phyloP scores from a whole-genome alignment of 805 yeast genomes.

The Blastobotrys americana region DNA sequence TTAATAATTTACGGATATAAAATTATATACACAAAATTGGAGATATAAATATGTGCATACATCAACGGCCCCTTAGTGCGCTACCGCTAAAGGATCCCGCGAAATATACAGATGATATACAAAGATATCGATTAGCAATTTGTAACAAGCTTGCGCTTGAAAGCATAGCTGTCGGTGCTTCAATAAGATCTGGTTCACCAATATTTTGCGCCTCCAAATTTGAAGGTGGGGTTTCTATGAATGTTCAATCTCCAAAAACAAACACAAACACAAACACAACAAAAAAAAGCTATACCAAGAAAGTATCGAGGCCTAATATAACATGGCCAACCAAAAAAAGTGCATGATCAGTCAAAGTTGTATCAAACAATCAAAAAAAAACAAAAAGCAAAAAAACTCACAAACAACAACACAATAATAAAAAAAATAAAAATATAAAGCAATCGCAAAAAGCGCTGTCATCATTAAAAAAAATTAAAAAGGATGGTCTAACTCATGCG shows the following conservation, averaged over 20 bases:
- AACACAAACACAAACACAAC: conserved; percentile 1
- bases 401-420: neutral
- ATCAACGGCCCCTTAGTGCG: neutral
- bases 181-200: no score
- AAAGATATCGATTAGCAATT: neutral
- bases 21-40: neutral
- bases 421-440: no score
- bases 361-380: neutral
- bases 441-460: no score
- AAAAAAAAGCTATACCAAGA: no score
- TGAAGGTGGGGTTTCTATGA: no score
- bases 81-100: neutral
- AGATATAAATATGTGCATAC: neutral
- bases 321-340: no score
- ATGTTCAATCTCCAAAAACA: neutral
- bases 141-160: neutral
- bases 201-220: no score
- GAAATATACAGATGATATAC: neutral
- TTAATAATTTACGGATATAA: neutral
- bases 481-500: no score
- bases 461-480: no score
- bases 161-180: no score
- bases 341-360: neutral
- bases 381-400: neutral
- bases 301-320: no score